Evolutionary conservation across 2,329 filamentous ascomycete genomes (phyloP).

Genomic region (Claviceps spartinae): DNA sequence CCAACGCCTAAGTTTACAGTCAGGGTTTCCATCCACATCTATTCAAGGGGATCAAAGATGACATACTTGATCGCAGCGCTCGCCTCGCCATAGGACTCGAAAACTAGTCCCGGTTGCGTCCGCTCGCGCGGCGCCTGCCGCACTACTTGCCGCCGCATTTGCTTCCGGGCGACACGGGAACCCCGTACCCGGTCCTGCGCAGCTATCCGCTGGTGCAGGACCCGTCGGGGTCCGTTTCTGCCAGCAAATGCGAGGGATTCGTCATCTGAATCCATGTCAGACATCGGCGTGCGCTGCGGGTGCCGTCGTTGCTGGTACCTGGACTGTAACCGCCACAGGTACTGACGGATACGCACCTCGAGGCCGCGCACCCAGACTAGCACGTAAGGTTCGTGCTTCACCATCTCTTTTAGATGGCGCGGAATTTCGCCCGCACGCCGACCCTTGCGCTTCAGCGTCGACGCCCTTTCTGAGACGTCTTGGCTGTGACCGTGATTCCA

Average conservation of each 20-base stretch:
- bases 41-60: background rate
- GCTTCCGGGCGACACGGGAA: constrained; percentile 31
- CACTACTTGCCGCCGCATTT: constrained; percentile 11
- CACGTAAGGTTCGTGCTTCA: constrained; percentile 70
- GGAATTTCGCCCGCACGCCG: constrained; percentile 49
- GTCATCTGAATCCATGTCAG: constrained; percentile 40
- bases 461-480: constrained; percentile 33
- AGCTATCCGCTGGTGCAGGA: constrained; percentile 23
- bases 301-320: constrained; percentile 2
- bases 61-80: constrained; percentile 69
- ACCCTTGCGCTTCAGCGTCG: constrained; percentile 30
- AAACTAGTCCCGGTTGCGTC: constrained; percentile 52
- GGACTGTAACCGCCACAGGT: constrained; percentile 42
- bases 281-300: background rate
- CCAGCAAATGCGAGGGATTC: constrained; percentile 91
- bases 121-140: constrained; percentile 39
- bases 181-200: constrained; percentile 20
- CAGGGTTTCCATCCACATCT: no score
- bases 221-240: constrained; percentile 44
- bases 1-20: constrained; percentile 51
- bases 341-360: constrained; percentile 70
- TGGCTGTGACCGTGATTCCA: constrained; percentile 54
- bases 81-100: constrained; percentile 63
- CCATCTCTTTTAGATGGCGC: constrained; percentile 62
- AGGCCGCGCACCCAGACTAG: constrained; percentile 69